Evolutionary conservation across 1,284 basidiomycete genomes (phyloP).

Genomic region (Porogramme epimiltina): DNA sequence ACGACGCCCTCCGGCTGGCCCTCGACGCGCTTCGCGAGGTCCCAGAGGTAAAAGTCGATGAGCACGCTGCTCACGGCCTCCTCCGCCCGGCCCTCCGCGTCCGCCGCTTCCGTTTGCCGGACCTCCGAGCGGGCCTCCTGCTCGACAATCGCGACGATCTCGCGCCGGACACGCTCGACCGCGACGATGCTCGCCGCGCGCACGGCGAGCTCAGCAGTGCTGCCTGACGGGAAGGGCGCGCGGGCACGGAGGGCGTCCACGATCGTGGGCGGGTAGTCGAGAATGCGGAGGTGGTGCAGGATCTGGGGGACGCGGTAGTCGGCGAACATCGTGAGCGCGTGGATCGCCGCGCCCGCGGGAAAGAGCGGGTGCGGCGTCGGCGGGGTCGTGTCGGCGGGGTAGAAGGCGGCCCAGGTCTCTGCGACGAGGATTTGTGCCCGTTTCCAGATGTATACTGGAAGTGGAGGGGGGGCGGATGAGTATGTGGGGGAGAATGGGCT

Average conservation of each 20-base stretch:
- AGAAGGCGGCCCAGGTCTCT: constrained; percentile 83
- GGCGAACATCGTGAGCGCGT: constrained; percentile 82
- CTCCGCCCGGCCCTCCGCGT: constrained; percentile 21
- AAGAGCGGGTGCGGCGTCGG: constrained; percentile 65
- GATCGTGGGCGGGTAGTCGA: constrained; percentile 65
- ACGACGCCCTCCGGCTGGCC: constrained; percentile 55
- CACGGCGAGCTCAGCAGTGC: constrained; percentile 69
- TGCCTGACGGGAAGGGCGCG: constrained; percentile 51
- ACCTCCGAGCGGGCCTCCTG: no score
- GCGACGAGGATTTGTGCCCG: constrained; percentile 84
- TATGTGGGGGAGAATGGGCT: not conserved
- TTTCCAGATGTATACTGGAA: constrained; percentile 77
- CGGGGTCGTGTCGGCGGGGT: constrained; percentile 45
- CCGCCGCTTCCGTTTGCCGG: constrained; percentile 28
- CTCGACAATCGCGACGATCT: constrained; percentile 39
- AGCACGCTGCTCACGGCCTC: constrained; percentile 71
- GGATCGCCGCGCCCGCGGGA: constrained; percentile 61
- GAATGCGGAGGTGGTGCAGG: constrained; percentile 73
- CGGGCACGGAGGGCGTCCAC: constrained; percentile 46
- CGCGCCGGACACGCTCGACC: constrained; percentile 67
- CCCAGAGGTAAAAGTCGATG: constrained; percentile 88
- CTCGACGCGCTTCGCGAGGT: constrained; percentile 78
- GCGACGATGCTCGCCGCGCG: constrained; percentile 75
- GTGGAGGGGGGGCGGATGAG: not conserved
- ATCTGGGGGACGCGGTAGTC: constrained; percentile 88